Conservation (phyloP, 192 early-diverging fungal species). For the Gorgonomyces haynaldii region DNA sequence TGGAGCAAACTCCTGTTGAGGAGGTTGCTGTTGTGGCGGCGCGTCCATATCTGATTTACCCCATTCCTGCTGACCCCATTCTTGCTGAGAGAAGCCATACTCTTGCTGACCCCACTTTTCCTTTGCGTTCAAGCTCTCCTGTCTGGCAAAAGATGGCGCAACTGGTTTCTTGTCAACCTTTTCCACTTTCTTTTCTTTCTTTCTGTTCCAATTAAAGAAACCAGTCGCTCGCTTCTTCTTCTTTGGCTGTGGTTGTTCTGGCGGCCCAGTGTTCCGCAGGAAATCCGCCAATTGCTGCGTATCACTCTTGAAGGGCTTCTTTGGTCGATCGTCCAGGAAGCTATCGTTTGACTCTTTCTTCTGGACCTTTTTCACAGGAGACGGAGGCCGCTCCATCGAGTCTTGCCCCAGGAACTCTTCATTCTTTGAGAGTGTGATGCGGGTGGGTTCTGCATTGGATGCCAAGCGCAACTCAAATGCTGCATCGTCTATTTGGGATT, state of each 20-base stretch:
- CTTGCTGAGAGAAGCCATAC: not conserved
- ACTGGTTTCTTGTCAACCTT: not conserved
- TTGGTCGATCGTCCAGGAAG: too few species aligned
- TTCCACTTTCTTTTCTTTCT: conserved; percentile 6
- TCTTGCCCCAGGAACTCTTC: too few species aligned
- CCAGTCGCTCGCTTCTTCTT: conserved; percentile 4
- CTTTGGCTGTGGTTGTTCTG: not conserved
- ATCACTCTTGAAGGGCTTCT: too few species aligned
- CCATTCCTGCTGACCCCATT: not conserved
- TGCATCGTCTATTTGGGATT: too few species aligned
- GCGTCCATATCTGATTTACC: not conserved
- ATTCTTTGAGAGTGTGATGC: too few species aligned
- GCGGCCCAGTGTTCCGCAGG: not conserved
- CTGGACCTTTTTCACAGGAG: not conserved
- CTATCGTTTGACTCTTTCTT: too few species aligned
- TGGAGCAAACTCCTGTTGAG: conserved; percentile 2
- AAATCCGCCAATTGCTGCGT: not conserved
- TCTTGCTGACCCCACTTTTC: not conserved
- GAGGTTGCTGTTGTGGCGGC: not conserved
- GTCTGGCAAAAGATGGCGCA: not conserved
- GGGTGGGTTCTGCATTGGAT: too few species aligned
- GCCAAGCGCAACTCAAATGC: too few species aligned
- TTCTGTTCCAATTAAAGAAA: conserved; percentile 1
- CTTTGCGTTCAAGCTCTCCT: not conserved
- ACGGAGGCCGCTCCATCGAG: not conserved